A percentile compares a stretch with the other conserved stretches of the same genome.
These are phyloP conservation scores for Taiozyma sp. DNA, from an alignment of 1,139 yeast species.

Conservation along the genomic window DNA sequence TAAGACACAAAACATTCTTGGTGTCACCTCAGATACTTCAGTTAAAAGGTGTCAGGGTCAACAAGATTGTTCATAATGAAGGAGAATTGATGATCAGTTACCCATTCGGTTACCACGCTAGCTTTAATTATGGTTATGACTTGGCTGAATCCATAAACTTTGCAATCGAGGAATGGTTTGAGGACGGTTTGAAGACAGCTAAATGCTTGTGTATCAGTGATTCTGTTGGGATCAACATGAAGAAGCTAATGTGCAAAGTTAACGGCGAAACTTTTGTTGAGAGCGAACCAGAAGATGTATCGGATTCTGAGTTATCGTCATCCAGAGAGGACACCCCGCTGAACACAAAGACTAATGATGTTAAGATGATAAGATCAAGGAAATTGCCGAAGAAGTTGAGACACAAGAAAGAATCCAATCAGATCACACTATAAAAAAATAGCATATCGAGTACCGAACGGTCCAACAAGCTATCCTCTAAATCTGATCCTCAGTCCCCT, in stretches of 20 bases:
- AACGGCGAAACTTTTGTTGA: constrained; percentile 8
- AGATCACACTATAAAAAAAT: too few species aligned
- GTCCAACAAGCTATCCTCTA: background rate
- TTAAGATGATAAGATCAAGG: background rate
- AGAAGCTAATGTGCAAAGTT: constrained; percentile 29
- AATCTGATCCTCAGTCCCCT: background rate
- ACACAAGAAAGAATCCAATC: background rate
- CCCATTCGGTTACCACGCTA: constrained; percentile 86
- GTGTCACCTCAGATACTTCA: constrained; percentile 64
- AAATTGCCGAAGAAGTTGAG: background rate
- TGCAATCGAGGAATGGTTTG: constrained; percentile 80
- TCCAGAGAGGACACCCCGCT: background rate
- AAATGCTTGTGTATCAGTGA: constrained; percentile 72
- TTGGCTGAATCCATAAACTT: constrained; percentile 84
- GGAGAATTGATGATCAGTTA: constrained; percentile 77
- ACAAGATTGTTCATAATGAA: constrained; percentile 62
- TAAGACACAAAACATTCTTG: constrained; percentile 76
- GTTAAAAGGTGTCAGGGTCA: constrained; percentile 53
- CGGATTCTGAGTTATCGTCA: background rate
- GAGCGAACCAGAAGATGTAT: background rate
- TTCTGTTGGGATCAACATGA: constrained; percentile 70
- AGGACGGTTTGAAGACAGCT: constrained; percentile 52
- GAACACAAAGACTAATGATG: background rate
- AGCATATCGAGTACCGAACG: background rate
- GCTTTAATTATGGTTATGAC: constrained; percentile 82